Evolutionary conservation across 441 rosid species (phyloP), one percentile per base, ranked within the genome.

Genomic region (Pelargonium myrrhifolium): DNA sequence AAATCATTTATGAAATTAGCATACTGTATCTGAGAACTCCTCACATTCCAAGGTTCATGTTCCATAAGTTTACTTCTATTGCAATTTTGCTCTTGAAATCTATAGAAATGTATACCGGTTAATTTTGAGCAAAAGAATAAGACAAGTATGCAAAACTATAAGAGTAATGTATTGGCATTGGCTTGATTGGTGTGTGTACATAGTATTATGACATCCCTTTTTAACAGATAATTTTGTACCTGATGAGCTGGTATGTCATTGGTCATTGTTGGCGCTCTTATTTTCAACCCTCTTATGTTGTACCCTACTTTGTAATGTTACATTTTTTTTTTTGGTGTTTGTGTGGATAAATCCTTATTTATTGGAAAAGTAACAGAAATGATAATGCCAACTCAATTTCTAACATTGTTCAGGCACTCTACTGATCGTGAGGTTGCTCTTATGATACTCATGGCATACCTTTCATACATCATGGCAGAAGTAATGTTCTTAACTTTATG

Each of bases 361-460:
- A 21, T 51, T 51, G 58, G 58, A 51, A 18, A 51, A 51, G 58
- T 51, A 51, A 51, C 18, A 15, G 5, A 5, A 51, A 51, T 51
- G 58, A 15, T 7, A 51, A 51, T 51, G 58, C 35, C 35, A 31
- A 31, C 35, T 31, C 35, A 31, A 31, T 31, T 31, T 31, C 35
- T 31, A 6, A 31, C 58, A n/a, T 15, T 21, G n/a, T 72, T 71
- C 80, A 85, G 89, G 82, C 87, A 85, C 77, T 84, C 88, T n/a
- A 82, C 92, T 10, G 87, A 87, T 68, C 77, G 89, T 55, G 89
- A 87, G 62, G 86, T 85, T 80, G 87, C 88, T 61, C 80, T 87
- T 21, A 82, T 85, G 88, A 82, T 85, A 78, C 88, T 87, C 43
- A 79, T 85, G 92, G 88, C 89, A 18, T 87, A 87, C 76, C 83